Evolutionary conservation across 352 stramenopile genomes (phyloP).

Genomic region (Phytophthora cactorum): DNA sequence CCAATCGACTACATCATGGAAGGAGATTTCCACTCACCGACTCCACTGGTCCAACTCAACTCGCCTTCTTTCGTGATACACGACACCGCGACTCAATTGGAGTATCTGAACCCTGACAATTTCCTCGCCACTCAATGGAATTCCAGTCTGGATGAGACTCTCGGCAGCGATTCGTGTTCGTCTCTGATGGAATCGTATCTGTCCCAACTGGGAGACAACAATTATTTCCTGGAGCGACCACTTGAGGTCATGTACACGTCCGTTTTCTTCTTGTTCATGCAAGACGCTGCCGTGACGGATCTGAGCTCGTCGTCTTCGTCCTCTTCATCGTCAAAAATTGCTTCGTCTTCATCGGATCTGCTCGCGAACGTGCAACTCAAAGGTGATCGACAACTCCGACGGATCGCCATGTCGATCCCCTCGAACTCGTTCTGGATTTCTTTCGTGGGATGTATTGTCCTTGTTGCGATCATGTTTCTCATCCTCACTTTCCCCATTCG

Average conservation of each 20-base stretch:
- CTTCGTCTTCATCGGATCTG: constrained; percentile 18
- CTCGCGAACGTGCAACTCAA: constrained; percentile 42
- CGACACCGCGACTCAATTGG: constrained; percentile 25
- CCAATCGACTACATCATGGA: constrained; percentile 26
- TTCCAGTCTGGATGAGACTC: constrained; percentile 18
- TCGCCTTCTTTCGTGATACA: constrained; percentile 29
- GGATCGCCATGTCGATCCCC: constrained; percentile 40
- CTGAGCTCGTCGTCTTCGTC: constrained; percentile 24
- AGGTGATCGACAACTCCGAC: constrained; percentile 39
- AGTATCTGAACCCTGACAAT: constrained; percentile 35
- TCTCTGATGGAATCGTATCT: constrained; percentile 56
- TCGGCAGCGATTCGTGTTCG: constrained; percentile 40
- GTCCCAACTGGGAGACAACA: constrained; percentile 42
- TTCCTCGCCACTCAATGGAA: constrained; percentile 35
- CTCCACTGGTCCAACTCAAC: constrained; percentile 53
- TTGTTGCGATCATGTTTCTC: constrained; percentile 31
- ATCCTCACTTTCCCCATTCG: constrained; percentile 38
- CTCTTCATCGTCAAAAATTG: constrained; percentile 9
- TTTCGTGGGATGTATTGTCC: constrained; percentile 28
- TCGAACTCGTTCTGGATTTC: constrained; percentile 42
- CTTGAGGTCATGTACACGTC: constrained; percentile 57
- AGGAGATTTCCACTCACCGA: constrained; percentile 46
- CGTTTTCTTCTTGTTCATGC: constrained; percentile 51
- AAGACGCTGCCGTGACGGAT: constrained; percentile 42
- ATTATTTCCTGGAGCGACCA: constrained; percentile 44